A percentile compares a stretch with the other conserved stretches of the same genome.
These are phyloP conservation scores for Rhododendron molle DNA, from an alignment of 148 eudicot genomes.

Conservation along the genomic window DNA sequence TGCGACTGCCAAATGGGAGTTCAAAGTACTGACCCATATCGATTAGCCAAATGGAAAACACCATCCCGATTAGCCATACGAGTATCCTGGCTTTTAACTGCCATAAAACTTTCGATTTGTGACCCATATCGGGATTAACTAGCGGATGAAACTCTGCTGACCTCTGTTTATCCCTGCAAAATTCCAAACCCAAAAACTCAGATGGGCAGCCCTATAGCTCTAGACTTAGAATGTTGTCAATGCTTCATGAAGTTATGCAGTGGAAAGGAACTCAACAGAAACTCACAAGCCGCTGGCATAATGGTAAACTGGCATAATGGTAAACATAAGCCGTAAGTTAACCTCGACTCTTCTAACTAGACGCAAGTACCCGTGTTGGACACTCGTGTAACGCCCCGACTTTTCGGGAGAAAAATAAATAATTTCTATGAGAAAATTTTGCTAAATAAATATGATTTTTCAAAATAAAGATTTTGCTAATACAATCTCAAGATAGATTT, in stretches of 20 bases:
- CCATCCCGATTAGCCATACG: slow-evolving; percentile 26
- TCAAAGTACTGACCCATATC: slow-evolving; percentile 29
- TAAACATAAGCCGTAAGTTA: no score
- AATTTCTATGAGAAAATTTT: no score
- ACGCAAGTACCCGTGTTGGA: no score
- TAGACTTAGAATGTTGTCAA: not conserved
- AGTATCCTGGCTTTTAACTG: slow-evolving; percentile 30
- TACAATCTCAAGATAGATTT: no score
- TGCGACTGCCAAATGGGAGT: slow-evolving; percentile 29
- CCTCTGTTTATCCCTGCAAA: slow-evolving; percentile 3
- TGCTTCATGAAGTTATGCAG: not conserved
- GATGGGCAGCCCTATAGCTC: not conserved
- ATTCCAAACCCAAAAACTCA: not conserved
- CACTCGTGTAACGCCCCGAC: no score
- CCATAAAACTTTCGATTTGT: slow-evolving; percentile 11
- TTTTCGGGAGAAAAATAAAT: no score
- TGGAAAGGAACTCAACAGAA: not conserved
- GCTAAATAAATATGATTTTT: no score
- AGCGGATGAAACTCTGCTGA: not conserved
- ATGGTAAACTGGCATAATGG: no score
- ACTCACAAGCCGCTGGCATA: not conserved
- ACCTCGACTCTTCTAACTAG: no score
- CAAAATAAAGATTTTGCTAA: no score
- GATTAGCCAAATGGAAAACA: slow-evolving; percentile 25
- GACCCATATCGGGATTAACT: slow-evolving; percentile 22